Evolutionary conservation across 305 asterid species (phyloP).

Genomic region (Fraxinus nigra): DNA sequence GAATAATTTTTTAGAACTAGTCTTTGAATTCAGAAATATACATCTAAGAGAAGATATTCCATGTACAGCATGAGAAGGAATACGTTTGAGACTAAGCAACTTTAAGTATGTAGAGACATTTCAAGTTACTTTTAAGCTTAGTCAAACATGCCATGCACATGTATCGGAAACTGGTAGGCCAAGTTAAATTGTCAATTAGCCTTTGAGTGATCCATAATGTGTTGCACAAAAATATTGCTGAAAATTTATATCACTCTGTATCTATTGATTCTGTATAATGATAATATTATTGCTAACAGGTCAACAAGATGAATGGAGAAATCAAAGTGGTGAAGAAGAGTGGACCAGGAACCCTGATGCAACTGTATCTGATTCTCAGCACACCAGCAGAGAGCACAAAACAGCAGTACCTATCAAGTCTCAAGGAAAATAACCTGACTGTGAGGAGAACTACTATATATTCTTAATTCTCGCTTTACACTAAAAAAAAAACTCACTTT

Average conservation of each 20-base stretch:
- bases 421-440: slow-evolving; percentile 50
- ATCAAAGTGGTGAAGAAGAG: slow-evolving; percentile 76
- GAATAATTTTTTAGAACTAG: background rate
- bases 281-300: slow-evolving; percentile 41
- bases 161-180: background rate
- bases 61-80: background rate
- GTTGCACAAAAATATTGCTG: background rate
- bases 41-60: background rate
- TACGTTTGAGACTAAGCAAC: background rate
- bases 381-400: slow-evolving; percentile 44
- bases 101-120: background rate
- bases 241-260: background rate
- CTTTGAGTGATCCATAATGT: background rate
- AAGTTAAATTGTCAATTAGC: background rate
- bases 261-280: slow-evolving; percentile 19
- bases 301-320: slow-evolving; percentile 90
- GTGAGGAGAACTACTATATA: slow-evolving; percentile 37
- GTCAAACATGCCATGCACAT: background rate
- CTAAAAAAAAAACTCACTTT: background rate
- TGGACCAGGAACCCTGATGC: slow-evolving; percentile 81
- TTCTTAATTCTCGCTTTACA: background rate
- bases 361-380: slow-evolving; percentile 54
- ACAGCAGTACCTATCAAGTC: slow-evolving; percentile 45
- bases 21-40: background rate
- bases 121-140: background rate